Conservation (phyloP, 2,329 filamentous ascomycete species). For the Cercospora canescens region DNA sequence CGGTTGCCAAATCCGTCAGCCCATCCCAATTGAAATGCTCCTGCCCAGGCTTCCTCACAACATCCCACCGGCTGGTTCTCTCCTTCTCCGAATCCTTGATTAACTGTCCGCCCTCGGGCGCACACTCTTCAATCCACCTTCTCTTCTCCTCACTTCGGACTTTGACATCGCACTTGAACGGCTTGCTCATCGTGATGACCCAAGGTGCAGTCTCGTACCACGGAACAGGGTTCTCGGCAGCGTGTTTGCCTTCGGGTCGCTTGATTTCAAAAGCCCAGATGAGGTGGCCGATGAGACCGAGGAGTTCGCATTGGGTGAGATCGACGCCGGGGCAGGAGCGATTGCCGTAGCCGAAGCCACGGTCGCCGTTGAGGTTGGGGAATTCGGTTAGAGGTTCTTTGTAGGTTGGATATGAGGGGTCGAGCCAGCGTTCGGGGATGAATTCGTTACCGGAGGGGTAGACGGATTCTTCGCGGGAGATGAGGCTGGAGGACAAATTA, state of each 20-base stretch:
- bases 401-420: conserved; percentile 37
- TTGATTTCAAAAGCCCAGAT: conserved; percentile 36
- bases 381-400: conserved; percentile 39
- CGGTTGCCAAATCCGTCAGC: conserved; percentile 25
- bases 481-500: conserved; percentile 28
- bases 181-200: conserved; percentile 38
- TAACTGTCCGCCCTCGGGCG: conserved; percentile 27
- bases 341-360: conserved; percentile 38
- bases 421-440: conserved; percentile 36
- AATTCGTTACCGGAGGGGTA: conserved; percentile 36
- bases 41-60: conserved; percentile 21
- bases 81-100: conserved; percentile 27
- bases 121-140: conserved; percentile 31
- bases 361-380: conserved; percentile 36
- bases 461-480: conserved; percentile 31
- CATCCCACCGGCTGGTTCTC: conserved; percentile 25
- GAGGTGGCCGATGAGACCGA: conserved; percentile 33
- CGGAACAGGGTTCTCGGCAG: conserved; percentile 29
- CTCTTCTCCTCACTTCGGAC: conserved; percentile 34
- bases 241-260: conserved; percentile 27
- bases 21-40: conserved; percentile 28
- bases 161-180: conserved; percentile 33
- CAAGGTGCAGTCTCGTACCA: conserved; percentile 37
- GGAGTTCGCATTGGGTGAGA: conserved; percentile 34
- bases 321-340: conserved; percentile 37